These are phyloP conservation scores for Cytospora chrysosperma DNA, from an alignment of 2,329 filamentous ascomycete genomes.

Conservation along the genomic window DNA sequence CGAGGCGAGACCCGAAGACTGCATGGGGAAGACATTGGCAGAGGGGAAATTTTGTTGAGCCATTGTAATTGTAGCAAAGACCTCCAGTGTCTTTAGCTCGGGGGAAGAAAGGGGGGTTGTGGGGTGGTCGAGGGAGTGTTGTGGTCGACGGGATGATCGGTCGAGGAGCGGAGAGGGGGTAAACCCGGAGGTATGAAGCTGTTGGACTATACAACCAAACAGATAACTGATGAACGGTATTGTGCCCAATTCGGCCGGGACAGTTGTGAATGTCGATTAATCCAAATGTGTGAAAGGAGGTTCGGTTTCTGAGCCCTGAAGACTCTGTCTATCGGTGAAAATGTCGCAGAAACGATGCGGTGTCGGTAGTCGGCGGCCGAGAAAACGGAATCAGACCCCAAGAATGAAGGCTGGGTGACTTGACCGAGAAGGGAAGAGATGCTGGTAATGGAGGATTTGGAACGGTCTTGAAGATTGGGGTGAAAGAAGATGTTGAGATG, in stretches of 20 bases:
- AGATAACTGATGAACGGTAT: conserved; percentile 8
- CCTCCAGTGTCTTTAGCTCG: conserved; percentile 88
- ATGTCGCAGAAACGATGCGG: conserved; percentile 18
- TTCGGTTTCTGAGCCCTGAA: not conserved
- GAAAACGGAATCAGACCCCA: conserved; percentile 9
- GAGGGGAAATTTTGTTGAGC: conserved; percentile 79
- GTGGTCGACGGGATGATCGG: conserved; percentile 1
- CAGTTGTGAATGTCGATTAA: conserved; percentile 14
- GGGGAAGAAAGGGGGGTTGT: conserved; percentile 17
- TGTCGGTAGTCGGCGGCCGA: conserved; percentile 13
- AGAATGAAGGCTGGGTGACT: not conserved
- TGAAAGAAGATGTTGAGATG: not conserved
- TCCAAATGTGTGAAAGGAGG: conserved; percentile 16
- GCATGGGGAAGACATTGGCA: conserved; percentile 70
- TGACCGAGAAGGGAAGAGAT: conserved; percentile 17
- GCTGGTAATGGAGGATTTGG: conserved; percentile 2
- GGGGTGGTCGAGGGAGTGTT: not conserved
- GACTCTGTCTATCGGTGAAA: conserved; percentile 2
- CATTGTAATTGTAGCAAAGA: conserved; percentile 75
- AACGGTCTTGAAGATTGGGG: not conserved
- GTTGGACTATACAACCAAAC: conserved; percentile 18
- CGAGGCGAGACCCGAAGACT: conserved; percentile 78
- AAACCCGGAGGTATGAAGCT: not conserved
- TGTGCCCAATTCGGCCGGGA: conserved; percentile 6
- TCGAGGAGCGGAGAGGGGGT: not conserved